Base-by-base conservation (phyloP, 164 flowering plant species). In the Macadamia tetraphylla region DNA sequence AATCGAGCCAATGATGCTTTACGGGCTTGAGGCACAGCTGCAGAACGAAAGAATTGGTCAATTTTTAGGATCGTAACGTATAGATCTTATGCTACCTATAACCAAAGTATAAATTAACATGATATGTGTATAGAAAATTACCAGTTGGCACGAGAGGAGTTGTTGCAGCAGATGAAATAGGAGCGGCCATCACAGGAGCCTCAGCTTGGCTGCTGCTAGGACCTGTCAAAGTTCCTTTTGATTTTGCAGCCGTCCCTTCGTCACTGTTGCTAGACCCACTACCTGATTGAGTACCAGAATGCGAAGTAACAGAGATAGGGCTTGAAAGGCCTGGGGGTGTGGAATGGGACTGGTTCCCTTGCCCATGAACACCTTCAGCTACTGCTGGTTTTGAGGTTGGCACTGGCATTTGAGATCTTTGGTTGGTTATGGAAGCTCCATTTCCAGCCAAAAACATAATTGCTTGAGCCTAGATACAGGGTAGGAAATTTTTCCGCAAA, bases 1-100 rank as follows among this genome's bases (percentile, higher is more conserved):
- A 88, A 91, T 15, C 92, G 81, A 70, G 94, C 92, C 81, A 91
- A 75, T 55, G 97, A 91, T 59, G 92, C 94, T 82, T 88, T 88
- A n/a, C 97, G 91, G 51, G 85, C 84, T 79, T 88, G 94, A 6
- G 97, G 97, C 35, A 88, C 83, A 32, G 88, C 90, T 75, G 82
- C 74, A 77, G 63, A 82, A 55, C 67, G 56, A 48, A 66, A 29
- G 42, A 60, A 6, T 17, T 48, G 40, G 57, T 15, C 9, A 29
- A 9, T 63, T 40, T 9, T 42, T 29, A 69, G 3, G 15, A 11
- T 13, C 9, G 13, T 44, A 35, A 59, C 10, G 3, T 15, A 30
- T 57, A 46, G 57, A 53, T 0, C 57, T 53, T 0, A 11, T 53
- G 15, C 1, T 12, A 53, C 15, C 11, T 1, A 46, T 46, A 15